These are phyloP conservation scores for Komagataella ulmi DNA, from an alignment of 805 yeast species.

Conservation along the genomic window DNA sequence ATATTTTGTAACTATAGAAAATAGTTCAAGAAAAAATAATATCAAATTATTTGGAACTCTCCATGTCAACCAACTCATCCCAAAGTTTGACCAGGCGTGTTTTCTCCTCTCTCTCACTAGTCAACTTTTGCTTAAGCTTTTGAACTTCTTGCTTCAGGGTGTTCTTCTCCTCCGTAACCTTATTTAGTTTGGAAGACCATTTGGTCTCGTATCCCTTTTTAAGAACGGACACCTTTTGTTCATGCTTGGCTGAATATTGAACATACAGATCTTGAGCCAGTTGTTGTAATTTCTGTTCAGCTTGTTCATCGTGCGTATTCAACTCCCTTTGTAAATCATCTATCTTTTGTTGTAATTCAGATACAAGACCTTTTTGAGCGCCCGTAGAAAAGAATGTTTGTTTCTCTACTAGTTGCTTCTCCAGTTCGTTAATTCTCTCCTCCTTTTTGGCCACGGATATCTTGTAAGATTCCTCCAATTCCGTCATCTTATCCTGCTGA, in stretches of 20 bases:
- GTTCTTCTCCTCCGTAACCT: constrained; percentile 27
- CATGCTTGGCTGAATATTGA: constrained; percentile 70
- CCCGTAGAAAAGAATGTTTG: background rate
- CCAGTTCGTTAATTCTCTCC: background rate
- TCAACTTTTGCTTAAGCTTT: constrained; percentile 31
- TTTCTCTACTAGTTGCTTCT: background rate
- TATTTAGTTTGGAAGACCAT: constrained; percentile 30
- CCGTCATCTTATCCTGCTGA: background rate
- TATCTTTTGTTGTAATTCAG: constrained; percentile 8
- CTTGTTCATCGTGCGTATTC: constrained; percentile 27
- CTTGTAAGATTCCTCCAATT: background rate
- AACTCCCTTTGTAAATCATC: constrained; percentile 14
- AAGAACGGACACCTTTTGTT: constrained; percentile 49
- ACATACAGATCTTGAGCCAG: constrained; percentile 59
- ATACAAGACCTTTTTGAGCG: background rate
- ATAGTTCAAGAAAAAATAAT: background rate
- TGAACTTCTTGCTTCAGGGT: constrained; percentile 38
- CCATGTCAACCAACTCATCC: constrained; percentile 17
- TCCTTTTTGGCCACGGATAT: background rate
- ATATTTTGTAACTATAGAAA: background rate
- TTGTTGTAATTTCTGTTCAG: constrained; percentile 42
- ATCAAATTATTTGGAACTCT: background rate
- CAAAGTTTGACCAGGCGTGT: constrained; percentile 39
- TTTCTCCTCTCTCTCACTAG: constrained; percentile 43
- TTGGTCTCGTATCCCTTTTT: constrained; percentile 46